A percentile compares a stretch with the other conserved stretches of the same genome.
Conservation (phyloP, 2,329 filamentous ascomycete genomes). For the Xylaria hypoxylon region DNA sequence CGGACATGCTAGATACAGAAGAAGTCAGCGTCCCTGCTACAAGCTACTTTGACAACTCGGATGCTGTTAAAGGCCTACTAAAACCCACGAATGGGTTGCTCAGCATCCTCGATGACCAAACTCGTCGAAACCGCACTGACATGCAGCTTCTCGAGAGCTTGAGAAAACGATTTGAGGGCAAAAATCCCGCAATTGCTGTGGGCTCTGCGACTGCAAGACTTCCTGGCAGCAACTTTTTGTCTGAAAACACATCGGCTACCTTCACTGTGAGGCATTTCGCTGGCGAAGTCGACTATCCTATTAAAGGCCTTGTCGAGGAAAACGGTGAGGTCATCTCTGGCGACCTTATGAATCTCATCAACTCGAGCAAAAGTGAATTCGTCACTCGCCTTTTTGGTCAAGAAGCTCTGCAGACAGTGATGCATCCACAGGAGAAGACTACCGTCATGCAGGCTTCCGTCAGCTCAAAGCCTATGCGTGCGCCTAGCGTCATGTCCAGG, state of each 20-base stretch:
- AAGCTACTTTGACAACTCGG: slow-evolving; percentile 97
- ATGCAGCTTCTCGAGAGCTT: slow-evolving; percentile 90
- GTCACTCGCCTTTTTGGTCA: slow-evolving; percentile 94
- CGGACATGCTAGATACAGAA: slow-evolving; percentile 92
- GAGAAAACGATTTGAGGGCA: slow-evolving; percentile 92
- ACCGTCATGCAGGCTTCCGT: slow-evolving; percentile 97
- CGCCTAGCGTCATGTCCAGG: slow-evolving; percentile 90
- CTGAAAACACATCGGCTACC: slow-evolving; percentile 80
- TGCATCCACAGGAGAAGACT: slow-evolving; percentile 90
- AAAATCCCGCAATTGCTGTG: slow-evolving; percentile 89
- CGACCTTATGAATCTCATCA: slow-evolving; percentile 94
- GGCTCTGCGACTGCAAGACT: slow-evolving; percentile 79
- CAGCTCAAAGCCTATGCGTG: slow-evolving; percentile 92
- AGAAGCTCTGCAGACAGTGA: slow-evolving; percentile 89
- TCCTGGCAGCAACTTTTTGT: slow-evolving; percentile 89
- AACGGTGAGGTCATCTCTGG: slow-evolving; percentile 97
- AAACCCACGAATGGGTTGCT: slow-evolving; percentile 93
- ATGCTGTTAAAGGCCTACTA: slow-evolving; percentile 89
- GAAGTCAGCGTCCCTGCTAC: slow-evolving; percentile 91
- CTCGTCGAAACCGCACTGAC: slow-evolving; percentile 87
- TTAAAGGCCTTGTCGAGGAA: slow-evolving; percentile 89
- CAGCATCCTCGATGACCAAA: slow-evolving; percentile 96
- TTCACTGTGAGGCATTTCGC: slow-evolving; percentile 97
- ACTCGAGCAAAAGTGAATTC: slow-evolving; percentile 87
- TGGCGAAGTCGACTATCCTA: slow-evolving; percentile 93